A percentile compares a stretch with the other conserved stretches of the same genome.
Evolutionary conservation across 257 asterid species (phyloP).

Genomic region (Solanum acaule): DNA sequence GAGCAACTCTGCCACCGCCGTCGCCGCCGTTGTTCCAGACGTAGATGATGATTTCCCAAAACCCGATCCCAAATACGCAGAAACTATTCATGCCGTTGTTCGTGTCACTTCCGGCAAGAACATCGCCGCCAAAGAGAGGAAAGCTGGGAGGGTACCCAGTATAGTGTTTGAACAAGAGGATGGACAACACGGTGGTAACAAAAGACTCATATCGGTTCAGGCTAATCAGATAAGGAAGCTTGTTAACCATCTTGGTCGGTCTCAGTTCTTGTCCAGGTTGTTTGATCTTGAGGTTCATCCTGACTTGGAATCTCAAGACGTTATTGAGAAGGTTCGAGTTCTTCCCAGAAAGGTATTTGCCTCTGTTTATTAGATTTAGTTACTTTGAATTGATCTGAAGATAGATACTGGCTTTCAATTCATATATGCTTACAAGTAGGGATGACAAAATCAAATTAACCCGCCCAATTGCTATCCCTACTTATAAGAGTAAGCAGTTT

Average conservation of each 20-base stretch:
- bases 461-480: neutral
- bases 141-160: slow-evolving; percentile 73
- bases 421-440: neutral
- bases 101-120: slow-evolving; percentile 63
- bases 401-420: neutral
- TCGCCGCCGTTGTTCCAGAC: slow-evolving; percentile 40
- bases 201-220: slow-evolving; percentile 79
- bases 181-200: slow-evolving; percentile 93
- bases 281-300: slow-evolving; percentile 74
- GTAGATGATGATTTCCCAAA: slow-evolving; percentile 43
- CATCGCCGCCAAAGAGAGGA: slow-evolving; percentile 59
- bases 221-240: slow-evolving; percentile 90
- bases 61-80: slow-evolving; percentile 75
- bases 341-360: slow-evolving; percentile 63
- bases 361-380: neutral
- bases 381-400: neutral
- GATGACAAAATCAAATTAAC: neutral
- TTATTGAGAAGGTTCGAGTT: slow-evolving; percentile 76
- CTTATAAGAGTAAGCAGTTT: neutral
- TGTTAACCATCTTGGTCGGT: slow-evolving; percentile 55
- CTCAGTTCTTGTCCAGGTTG: slow-evolving; percentile 64
- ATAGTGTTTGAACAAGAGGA: slow-evolving; percentile 90
- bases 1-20: slow-evolving; percentile 30
- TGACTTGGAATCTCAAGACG: slow-evolving; percentile 44
- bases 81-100: slow-evolving; percentile 64